Base-by-base conservation (phyloP, 345 rosid species). In the Anacardium occidentale region DNA sequence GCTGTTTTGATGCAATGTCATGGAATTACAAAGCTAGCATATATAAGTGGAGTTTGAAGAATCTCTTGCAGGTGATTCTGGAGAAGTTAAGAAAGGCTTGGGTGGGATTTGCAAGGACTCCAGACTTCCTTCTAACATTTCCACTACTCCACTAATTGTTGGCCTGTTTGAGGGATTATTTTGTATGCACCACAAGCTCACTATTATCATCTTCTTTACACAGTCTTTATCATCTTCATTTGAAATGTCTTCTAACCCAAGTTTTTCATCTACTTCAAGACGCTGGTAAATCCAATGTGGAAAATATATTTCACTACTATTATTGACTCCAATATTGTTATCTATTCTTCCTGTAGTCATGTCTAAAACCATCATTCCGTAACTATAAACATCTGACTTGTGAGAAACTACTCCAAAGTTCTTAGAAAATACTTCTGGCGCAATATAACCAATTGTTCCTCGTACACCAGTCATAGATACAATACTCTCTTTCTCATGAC, bases 151-250 rank as follows among this genome's bases (percentile, higher is more conserved):
- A 51, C 37, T 66, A 1, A 66, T 50, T 17, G 57, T 2, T 66
- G 69, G 69, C 69, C 69, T 21, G 24, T 22, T 8, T 25, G 69
- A 66, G 20, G 69, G 69, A 0, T 8, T 1, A 18, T 9, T 50
- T 37, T 66, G 69, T 66, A 66, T 66, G 69, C 69, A 66, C 69
- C 69, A 66, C 69, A 66, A 66, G 55, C 57, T 50, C 42, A 50
- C 56, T 66, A 17, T 26, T 48, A 66, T 66, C 69, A 66, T 24
- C 24, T 66, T 66, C 69, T 18, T 48, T 4, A 55, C 69, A 26
- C 9, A 5, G 48, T 66, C 69, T 50, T 48, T 66, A 25, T 66
- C 69, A 11, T 50, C 18, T 66, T 47, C 58, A 2, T 66, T 66
- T 50, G 15, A 42, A 24, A 66, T 26, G 9, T n/a, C 57, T 25